Evolutionary conservation across 805 yeast genomes (phyloP), one percentile per base, ranked within the genome.

Genomic region (Schizosaccharomyces japonicus): DNA sequence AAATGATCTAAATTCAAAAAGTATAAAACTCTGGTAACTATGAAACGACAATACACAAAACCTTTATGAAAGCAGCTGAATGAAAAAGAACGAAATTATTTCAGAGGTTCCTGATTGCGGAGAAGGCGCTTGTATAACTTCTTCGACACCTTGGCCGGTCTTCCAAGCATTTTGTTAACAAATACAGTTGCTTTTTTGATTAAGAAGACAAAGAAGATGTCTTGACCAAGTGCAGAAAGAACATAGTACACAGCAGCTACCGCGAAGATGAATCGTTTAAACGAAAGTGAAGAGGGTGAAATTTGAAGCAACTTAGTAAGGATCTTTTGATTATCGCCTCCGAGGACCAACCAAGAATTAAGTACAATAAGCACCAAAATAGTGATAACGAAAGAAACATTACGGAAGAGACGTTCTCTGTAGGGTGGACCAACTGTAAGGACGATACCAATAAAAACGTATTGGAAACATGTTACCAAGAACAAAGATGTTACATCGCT

Each of bases 361-460:
- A 36, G 17, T 17, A 17, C 26, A 25, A 36, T 19, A 10, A 36
- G 23, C 6, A 10, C 42, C 6, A n/a, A 17, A 19, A 45, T 31
- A 2, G 28, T 2, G 5, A 31, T 27, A 19, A 17, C 23, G 29
- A 34, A 47, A 48, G 44, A 26, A 49, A 47, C 26, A 52, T 66
- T 90, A 51, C 74, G 67, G 26, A 63, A 60, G 54, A 78, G 72
- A 1, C 85, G 76, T 57, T 81, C 78, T 49, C 98, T 69, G 60
- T 83, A 90, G 19, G 99, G 99, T 6, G 90, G 85, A 0, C 99
- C 98, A 10, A 73, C 80, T 17, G 94, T 80, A 50, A 90, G 65
- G n/a, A 84, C 73, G 28, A 82, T 63, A 0, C 95, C 95, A 48
- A 76, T 70, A 49, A 83, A 63, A 45, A 92, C 79, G 60, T 90